Evolutionary conservation across 2,329 filamentous ascomycete species (phyloP).

Genomic region (Exophiala xenobiotica): DNA sequence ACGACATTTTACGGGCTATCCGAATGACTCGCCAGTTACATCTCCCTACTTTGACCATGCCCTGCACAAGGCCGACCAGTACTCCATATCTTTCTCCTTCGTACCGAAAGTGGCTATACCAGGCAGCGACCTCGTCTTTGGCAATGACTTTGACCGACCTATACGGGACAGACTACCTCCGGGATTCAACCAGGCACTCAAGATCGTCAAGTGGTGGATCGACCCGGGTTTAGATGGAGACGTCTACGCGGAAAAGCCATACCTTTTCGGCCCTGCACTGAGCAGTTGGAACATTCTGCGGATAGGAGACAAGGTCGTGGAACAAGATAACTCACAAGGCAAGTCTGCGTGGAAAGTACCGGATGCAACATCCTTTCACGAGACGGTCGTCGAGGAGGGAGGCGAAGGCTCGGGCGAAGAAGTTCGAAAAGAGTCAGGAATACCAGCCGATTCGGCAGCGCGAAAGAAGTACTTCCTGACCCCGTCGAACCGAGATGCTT

Average conservation of each 20-base stretch:
- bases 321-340: slow-evolving; percentile 17
- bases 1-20: slow-evolving; percentile 66
- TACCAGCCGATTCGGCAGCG: slow-evolving; percentile 54
- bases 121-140: slow-evolving; percentile 77
- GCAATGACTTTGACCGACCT: slow-evolving; percentile 91
- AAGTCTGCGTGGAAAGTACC: slow-evolving; percentile 28
- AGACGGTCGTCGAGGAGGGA: slow-evolving; percentile 63
- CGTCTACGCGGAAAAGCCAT: slow-evolving; percentile 80
- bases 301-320: slow-evolving; percentile 42
- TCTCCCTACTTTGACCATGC: slow-evolving; percentile 75
- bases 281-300: slow-evolving; percentile 76
- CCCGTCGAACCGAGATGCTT: slow-evolving; percentile 54
- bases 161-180: slow-evolving; percentile 83
- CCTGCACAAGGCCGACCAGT: slow-evolving; percentile 73
- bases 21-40: slow-evolving; percentile 64
- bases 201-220: slow-evolving; percentile 83
- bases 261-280: slow-evolving; percentile 79
- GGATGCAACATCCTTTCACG: slow-evolving; percentile 43
- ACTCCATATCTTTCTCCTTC: slow-evolving; percentile 79
- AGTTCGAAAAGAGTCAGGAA: slow-evolving; percentile 48
- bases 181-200: slow-evolving; percentile 80
- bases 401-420: slow-evolving; percentile 58
- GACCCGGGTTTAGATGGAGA: slow-evolving; percentile 91
- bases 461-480: slow-evolving; percentile 63
- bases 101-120: slow-evolving; percentile 66